Conservation (phyloP, 192 early-diverging fungal genomes). For the Coemansia sp. region DNA sequence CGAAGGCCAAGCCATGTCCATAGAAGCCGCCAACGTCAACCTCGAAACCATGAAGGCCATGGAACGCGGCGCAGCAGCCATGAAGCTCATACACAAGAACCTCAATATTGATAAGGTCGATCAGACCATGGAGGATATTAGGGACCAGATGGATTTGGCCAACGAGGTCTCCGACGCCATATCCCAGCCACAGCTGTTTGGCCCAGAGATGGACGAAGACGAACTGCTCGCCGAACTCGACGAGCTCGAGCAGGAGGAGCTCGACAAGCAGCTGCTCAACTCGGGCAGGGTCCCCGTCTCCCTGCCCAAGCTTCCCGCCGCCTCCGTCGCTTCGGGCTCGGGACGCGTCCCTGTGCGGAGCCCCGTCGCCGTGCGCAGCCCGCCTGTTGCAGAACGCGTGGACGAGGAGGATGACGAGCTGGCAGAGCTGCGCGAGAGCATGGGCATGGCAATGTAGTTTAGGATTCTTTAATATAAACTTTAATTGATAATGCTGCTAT, state of each 20-base stretch:
- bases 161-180: constrained; percentile 95
- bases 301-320: constrained; percentile 53
- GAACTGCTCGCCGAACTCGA: constrained; percentile 90
- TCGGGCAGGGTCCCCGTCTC: constrained; percentile 64
- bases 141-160: constrained; percentile 96
- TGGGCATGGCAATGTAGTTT: constrained; percentile 27
- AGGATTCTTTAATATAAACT: not conserved
- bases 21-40: constrained; percentile 96
- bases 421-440: constrained; percentile 45
- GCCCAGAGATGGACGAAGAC: constrained; percentile 91
- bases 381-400: constrained; percentile 6
- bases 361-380: not conserved
- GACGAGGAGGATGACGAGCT: constrained; percentile 49
- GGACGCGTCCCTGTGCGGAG: too few relatives aligned
- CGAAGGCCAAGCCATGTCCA: constrained; percentile 92
- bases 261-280: constrained; percentile 81
- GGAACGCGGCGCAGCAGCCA: constrained; percentile 86
- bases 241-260: constrained; percentile 88
- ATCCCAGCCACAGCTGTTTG: constrained; percentile 83
- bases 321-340: not conserved
- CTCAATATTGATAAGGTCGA: constrained; percentile 93
- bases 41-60: constrained; percentile 94
- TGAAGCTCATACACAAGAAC: constrained; percentile 89
- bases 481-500: not conserved
- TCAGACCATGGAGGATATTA: constrained; percentile 93